Conservation (phyloP, 257 asterid genomes). For the Solanum megistacrolobum region DNA sequence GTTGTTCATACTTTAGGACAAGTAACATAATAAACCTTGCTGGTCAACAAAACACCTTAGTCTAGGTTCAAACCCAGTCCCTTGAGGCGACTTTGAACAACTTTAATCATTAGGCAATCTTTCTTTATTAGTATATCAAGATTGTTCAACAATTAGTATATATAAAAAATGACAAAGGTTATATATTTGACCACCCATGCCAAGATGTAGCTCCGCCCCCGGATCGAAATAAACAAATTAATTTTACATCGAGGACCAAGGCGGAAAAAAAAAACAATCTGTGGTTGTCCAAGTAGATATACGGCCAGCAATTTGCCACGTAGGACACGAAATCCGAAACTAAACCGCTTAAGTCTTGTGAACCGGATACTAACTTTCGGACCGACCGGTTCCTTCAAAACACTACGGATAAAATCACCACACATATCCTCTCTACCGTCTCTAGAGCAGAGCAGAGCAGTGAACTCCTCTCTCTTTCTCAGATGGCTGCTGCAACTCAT, state of each 20-base stretch:
- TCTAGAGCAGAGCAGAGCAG: not conserved
- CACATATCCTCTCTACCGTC: not conserved
- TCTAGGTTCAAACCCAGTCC: too few species aligned
- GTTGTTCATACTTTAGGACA: too few species aligned
- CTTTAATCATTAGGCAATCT: too few species aligned
- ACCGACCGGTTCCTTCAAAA: not conserved
- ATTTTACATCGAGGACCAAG: not conserved
- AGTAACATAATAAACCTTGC: too few species aligned
- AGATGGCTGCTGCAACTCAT: constrained; percentile 44
- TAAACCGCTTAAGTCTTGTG: not conserved
- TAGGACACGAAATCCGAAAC: not conserved
- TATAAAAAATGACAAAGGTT: too few species aligned
- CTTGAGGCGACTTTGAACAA: too few species aligned
- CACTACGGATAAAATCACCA: not conserved
- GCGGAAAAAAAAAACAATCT: not conserved
- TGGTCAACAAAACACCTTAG: too few species aligned
- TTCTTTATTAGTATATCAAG: too few species aligned
- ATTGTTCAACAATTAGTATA: too few species aligned
- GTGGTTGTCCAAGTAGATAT: not conserved
- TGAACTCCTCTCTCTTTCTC: not conserved
- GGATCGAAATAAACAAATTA: not conserved
- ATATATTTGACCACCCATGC: too few species aligned
- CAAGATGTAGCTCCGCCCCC: too few species aligned
- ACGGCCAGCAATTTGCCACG: not conserved
- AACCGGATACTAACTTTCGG: not conserved